A percentile compares a stretch with the other conserved stretches of the same genome.
Conservation (phyloP, 305 asterid species). For the Fraxinus baroniana region DNA sequence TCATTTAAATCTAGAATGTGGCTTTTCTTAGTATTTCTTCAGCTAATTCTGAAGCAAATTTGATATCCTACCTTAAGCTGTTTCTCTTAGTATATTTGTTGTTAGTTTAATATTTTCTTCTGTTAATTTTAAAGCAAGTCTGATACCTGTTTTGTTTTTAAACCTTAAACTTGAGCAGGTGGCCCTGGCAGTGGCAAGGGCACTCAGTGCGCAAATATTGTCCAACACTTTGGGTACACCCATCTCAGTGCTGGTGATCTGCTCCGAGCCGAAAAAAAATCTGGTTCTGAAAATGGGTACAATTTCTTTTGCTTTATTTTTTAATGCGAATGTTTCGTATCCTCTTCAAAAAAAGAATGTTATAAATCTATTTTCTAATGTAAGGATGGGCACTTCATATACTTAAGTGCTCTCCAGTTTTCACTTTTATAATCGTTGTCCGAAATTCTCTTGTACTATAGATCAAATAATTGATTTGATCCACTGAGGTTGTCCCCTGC, state of each 20-base stretch:
- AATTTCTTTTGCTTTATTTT: neutral
- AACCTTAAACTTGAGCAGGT: slow-evolving; percentile 48
- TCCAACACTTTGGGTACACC: slow-evolving; percentile 76
- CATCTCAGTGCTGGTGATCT: slow-evolving; percentile 98
- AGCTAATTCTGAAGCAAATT: neutral
- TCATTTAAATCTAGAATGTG: neutral
- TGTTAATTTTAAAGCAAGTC: slow-evolving; percentile 1
- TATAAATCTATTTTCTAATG: neutral
- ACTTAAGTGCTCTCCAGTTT: slow-evolving; percentile 6
- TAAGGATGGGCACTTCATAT: slow-evolving; percentile 2
- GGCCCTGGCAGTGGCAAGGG: slow-evolving; percentile 99
- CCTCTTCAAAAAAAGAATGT: neutral
- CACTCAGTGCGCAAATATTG: slow-evolving; percentile 88
- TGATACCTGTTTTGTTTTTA: slow-evolving; percentile 2
- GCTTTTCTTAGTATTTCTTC: neutral
- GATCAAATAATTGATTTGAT: slow-evolving; percentile 3
- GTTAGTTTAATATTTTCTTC: neutral
- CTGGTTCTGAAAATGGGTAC: slow-evolving; percentile 95
- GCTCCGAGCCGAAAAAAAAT: slow-evolving; percentile 84
- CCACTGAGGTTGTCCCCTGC: neutral
- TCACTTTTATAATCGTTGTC: neutral
- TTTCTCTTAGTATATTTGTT: neutral
- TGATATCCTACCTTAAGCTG: neutral
- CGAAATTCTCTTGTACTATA: neutral
- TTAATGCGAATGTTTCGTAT: neutral